phyloP scores from a whole-genome alignment of 352 stramenopile species.

The Pythium myriotylum region DNA sequence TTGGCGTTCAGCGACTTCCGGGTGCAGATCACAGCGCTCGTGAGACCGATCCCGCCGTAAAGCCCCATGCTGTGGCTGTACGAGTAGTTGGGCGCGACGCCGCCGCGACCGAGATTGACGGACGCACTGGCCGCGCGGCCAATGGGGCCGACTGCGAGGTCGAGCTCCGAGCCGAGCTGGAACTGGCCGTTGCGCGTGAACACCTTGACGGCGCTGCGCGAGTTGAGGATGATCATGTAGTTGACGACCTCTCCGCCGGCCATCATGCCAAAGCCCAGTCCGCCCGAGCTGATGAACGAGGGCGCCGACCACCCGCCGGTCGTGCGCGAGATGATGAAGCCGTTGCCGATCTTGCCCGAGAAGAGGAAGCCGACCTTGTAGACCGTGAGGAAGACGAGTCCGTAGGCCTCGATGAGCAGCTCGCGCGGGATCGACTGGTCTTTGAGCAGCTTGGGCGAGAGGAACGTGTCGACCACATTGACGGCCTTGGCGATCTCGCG shows the following conservation, averaged over 20 bases:
- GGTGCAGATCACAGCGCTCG: slow-evolving; percentile 71
- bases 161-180: slow-evolving; percentile 73
- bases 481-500: slow-evolving; percentile 66
- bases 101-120: slow-evolving; percentile 59
- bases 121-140: slow-evolving; percentile 65
- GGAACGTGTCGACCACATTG: slow-evolving; percentile 71
- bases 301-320: slow-evolving; percentile 73
- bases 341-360: slow-evolving; percentile 76
- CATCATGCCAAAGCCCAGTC: slow-evolving; percentile 85
- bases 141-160: slow-evolving; percentile 71
- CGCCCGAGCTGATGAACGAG: slow-evolving; percentile 69
- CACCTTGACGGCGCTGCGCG: slow-evolving; percentile 70
- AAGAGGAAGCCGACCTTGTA: slow-evolving; percentile 84
- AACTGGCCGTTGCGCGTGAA: slow-evolving; percentile 81
- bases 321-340: slow-evolving; percentile 78
- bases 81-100: slow-evolving; percentile 77
- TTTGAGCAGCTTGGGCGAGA: slow-evolving; percentile 73
- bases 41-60: slow-evolving; percentile 73
- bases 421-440: slow-evolving; percentile 84
- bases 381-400: slow-evolving; percentile 78
- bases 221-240: slow-evolving; percentile 84
- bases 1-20: slow-evolving; percentile 77
- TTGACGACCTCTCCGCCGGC: slow-evolving; percentile 79
- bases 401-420: slow-evolving; percentile 72
- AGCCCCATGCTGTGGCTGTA: slow-evolving; percentile 80